These are phyloP conservation scores for Euphorbia celastroides DNA, from an alignment of 441 rosid species.

Conservation along the genomic window DNA sequence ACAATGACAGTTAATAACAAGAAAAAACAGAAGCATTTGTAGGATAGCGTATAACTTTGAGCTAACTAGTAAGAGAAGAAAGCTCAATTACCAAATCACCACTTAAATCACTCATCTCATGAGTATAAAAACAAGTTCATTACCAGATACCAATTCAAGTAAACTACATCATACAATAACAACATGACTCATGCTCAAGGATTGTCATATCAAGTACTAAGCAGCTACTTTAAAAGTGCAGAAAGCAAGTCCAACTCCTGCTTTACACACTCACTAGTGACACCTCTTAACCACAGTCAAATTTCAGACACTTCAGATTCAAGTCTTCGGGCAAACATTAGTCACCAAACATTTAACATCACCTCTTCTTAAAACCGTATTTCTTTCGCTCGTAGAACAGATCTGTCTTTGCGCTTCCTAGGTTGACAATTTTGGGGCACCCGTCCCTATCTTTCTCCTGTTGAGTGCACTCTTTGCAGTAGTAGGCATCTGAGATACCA, in stretches of 20 bases:
- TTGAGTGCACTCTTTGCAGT: slow-evolving; percentile 86
- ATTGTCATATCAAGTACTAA: neutral
- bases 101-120: too few relatives aligned
- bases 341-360: slow-evolving; percentile 13
- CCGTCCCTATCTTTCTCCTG: slow-evolving; percentile 93
- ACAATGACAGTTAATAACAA: too few relatives aligned
- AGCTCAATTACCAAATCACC: too few relatives aligned
- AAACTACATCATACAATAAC: too few relatives aligned
- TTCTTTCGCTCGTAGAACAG: slow-evolving; percentile 80
- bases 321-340: neutral
- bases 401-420: slow-evolving; percentile 87
- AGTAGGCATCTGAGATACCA: slow-evolving; percentile 83
- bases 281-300: neutral
- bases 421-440: slow-evolving; percentile 81
- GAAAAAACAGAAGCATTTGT: too few relatives aligned
- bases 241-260: neutral
- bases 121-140: too few relatives aligned
- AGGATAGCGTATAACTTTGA: too few relatives aligned
- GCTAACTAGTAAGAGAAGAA: too few relatives aligned
- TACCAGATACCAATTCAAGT: too few relatives aligned
- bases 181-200: neutral
- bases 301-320: neutral
- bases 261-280: neutral
- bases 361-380: slow-evolving; percentile 77
- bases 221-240: neutral